These are phyloP conservation scores for Salvia miltiorrhiza DNA, from an alignment of 257 asterid genomes.

Conservation along the genomic window DNA sequence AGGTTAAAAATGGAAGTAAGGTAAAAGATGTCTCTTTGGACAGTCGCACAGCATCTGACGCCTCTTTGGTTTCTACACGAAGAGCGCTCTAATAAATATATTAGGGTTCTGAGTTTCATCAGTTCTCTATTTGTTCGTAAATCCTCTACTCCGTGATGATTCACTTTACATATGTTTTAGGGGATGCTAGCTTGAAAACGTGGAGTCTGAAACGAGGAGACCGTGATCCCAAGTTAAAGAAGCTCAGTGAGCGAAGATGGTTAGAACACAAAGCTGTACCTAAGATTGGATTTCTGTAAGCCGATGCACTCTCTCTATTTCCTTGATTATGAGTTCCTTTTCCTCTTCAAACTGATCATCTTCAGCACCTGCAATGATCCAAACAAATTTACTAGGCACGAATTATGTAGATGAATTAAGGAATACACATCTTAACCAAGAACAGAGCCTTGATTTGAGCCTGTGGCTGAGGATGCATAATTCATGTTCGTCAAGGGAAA, in stretches of 20 bases:
- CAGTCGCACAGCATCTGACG: background rate
- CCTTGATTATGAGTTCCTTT: constrained; percentile 78
- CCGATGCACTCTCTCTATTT: constrained; percentile 73
- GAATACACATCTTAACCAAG: background rate
- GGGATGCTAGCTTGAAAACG: constrained; percentile 20
- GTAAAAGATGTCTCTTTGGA: constrained; percentile 14
- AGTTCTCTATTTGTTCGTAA: constrained; percentile 14
- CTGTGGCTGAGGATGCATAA: background rate
- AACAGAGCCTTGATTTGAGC: constrained; percentile 7
- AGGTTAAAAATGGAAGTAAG: background rate
- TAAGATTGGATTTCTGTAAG: constrained; percentile 54
- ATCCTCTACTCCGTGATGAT: constrained; percentile 8
- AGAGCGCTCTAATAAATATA: background rate
- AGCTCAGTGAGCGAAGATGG: constrained; percentile 3
- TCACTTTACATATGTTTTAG: constrained; percentile 15
- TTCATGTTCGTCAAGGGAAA: background rate
- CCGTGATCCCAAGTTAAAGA: background rate
- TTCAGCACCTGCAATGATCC: constrained; percentile 63
- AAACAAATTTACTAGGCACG: constrained; percentile 8
- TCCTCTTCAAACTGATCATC: constrained; percentile 97
- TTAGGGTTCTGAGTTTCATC: background rate
- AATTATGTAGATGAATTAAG: background rate
- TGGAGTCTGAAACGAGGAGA: background rate
- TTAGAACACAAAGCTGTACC: constrained; percentile 24
- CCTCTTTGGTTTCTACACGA: background rate